These are phyloP conservation scores for Teunomyces funiuensis DNA, from an alignment of 805 yeast species.

Conservation along the genomic window DNA sequence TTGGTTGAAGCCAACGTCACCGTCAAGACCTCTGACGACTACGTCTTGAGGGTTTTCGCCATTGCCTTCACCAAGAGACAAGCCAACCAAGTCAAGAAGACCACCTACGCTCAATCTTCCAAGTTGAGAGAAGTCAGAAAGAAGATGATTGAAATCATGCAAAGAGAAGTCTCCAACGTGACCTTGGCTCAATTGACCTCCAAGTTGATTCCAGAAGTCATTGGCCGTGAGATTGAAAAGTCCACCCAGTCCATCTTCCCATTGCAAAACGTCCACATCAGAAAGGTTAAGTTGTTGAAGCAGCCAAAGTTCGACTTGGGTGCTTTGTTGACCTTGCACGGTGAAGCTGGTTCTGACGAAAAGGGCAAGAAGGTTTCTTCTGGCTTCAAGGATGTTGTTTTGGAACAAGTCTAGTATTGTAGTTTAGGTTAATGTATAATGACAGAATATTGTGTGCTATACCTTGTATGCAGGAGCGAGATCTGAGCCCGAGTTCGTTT, in stretches of 20 bases:
- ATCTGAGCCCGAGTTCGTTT: background rate
- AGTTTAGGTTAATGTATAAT: conserved; percentile 5
- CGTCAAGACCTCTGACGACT: conserved; percentile 96
- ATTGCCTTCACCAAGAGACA: conserved; percentile 99
- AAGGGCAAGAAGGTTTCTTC: conserved; percentile 97
- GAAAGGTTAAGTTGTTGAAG: conserved; percentile 98
- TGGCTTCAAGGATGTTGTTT: conserved; percentile 96
- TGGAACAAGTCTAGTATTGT: conserved; percentile 79
- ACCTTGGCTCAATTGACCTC: conserved; percentile 96
- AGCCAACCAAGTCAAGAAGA: conserved; percentile 95
- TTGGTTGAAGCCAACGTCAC: conserved; percentile 97
- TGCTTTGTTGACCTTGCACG: conserved; percentile 93
- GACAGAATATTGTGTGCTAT: too few relatives aligned
- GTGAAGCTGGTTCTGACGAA: conserved; percentile 86
- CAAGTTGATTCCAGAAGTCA: conserved; percentile 97
- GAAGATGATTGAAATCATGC: conserved; percentile 94
- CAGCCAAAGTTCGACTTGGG: conserved; percentile 99
- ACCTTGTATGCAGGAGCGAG: background rate
- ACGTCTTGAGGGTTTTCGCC: conserved; percentile 93
- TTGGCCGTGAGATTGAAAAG: conserved; percentile 98
- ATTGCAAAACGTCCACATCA: conserved; percentile 96
- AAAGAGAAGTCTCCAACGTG: conserved; percentile 92
- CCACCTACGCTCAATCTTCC: conserved; percentile 96
- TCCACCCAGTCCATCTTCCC: conserved; percentile 94
- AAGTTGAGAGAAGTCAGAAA: conserved; percentile 97